A percentile compares a stretch with the other conserved stretches of the same genome.
These are phyloP conservation scores for Bretziella fagacearum DNA, from an alignment of 2,329 filamentous ascomycete species.

Conservation along the genomic window DNA sequence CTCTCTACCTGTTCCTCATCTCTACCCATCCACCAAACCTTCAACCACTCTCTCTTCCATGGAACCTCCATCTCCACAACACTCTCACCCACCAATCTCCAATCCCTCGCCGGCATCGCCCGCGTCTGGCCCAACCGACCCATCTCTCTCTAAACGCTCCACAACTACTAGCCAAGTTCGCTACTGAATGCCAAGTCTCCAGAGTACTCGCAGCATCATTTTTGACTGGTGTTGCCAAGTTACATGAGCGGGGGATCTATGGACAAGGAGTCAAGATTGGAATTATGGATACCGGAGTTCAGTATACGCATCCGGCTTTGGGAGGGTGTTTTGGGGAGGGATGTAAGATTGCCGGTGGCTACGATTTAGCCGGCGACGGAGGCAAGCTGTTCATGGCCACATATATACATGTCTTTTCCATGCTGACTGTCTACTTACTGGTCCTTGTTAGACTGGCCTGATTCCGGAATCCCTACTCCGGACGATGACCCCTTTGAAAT, in stretches of 20 bases:
- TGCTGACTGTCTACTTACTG: no score
- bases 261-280: slow-evolving; percentile 25
- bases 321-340: slow-evolving; percentile 25
- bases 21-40: background rate
- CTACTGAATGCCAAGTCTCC: background rate
- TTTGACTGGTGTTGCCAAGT: slow-evolving; percentile 26
- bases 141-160: background rate
- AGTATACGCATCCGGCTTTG: slow-evolving; percentile 24
- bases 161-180: background rate
- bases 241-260: slow-evolving; percentile 24
- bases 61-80: background rate
- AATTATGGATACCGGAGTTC: slow-evolving; percentile 26
- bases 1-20: background rate
- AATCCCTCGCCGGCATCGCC: no score
- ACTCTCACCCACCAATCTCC: no score
- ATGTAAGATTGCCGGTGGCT: slow-evolving; percentile 25
- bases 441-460: slow-evolving; percentile 6
- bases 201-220: slow-evolving; percentile 22
- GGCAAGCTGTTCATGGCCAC: background rate
- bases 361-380: slow-evolving; percentile 23
- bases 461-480: slow-evolving; percentile 21
- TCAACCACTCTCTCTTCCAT: background rate
- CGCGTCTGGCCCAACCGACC: background rate
- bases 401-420: no score
- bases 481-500: slow-evolving; percentile 32